Conservation (phyloP, 768 basidiomycete species). For the Lactifluus echinatus region DNA sequence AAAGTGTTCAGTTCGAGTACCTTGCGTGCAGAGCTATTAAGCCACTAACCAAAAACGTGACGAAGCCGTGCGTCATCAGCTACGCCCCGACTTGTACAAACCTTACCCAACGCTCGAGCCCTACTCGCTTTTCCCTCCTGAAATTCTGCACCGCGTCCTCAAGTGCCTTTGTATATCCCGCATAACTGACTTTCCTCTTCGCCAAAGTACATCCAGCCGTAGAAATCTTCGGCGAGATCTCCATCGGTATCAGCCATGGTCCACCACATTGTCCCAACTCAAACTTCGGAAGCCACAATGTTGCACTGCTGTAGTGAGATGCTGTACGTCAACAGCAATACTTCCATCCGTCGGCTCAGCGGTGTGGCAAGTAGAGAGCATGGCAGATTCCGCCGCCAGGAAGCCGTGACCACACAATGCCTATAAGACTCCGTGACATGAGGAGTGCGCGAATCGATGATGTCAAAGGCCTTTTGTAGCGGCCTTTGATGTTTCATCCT, state of each 20-base stretch:
- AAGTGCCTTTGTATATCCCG: neutral
- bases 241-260: neutral
- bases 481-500: too few relatives aligned
- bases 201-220: neutral
- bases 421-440: neutral
- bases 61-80: too few relatives aligned
- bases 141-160: neutral
- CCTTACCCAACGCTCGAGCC: neutral
- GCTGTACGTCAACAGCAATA: slow-evolving; percentile 3
- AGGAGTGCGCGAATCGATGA: neutral
- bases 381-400: neutral
- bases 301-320: slow-evolving; percentile 15
- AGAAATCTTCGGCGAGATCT: neutral
- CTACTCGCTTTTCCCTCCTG: neutral
- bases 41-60: too few relatives aligned
- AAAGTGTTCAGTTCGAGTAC: too few relatives aligned
- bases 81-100: neutral
- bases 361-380: neutral
- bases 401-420: neutral
- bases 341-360: neutral
- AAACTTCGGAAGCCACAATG: slow-evolving; percentile 5
- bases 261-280: slow-evolving; percentile 4
- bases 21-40: too few relatives aligned
- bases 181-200: neutral
- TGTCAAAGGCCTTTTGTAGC: neutral